Evolutionary conservation across 2,329 filamentous ascomycete genomes (phyloP).

Genomic region (Seiridium unicorne): DNA sequence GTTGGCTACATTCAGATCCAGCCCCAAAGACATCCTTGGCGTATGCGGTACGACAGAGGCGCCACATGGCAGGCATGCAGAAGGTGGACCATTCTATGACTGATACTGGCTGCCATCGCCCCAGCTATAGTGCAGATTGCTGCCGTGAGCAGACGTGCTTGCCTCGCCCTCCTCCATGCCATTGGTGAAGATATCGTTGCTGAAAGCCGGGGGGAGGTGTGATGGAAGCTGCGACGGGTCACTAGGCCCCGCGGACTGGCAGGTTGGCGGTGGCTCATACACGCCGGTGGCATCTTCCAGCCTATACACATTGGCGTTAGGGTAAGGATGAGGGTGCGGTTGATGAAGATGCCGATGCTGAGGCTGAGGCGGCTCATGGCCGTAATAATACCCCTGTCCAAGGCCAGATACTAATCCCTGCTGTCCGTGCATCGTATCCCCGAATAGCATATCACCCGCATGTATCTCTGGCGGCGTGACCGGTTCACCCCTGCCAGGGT

Average conservation of each 20-base stretch:
- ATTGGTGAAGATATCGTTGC: neutral
- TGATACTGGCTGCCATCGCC: conserved; percentile 3
- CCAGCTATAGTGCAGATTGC: conserved; percentile 3
- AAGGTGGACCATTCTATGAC: neutral
- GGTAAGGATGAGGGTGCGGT: conserved; percentile 1
- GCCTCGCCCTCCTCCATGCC: neutral
- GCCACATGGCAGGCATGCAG: too few relatives aligned
- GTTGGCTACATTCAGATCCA: too few relatives aligned
- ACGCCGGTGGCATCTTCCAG: conserved; percentile 16
- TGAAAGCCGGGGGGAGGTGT: conserved; percentile 8
- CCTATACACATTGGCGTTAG: conserved; percentile 12
- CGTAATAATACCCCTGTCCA: conserved; percentile 14
- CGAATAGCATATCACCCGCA: conserved; percentile 11
- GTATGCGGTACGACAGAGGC: too few relatives aligned
- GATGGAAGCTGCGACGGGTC: conserved; percentile 7
- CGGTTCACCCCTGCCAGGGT: conserved; percentile 8
- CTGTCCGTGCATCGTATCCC: conserved; percentile 10
- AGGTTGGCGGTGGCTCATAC: conserved; percentile 13
- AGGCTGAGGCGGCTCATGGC: neutral
- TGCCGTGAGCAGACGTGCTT: neutral
- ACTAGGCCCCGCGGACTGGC: neutral
- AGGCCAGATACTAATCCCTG: conserved; percentile 3
- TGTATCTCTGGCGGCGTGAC: conserved; percentile 11
- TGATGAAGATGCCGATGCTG: conserved; percentile 6
- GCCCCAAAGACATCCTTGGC: too few relatives aligned